Percentiles rank a stretch among this genome's conserved stretches.
phyloP scores from a whole-genome alignment of 805 yeast species.

The Lachancea fermentati region DNA sequence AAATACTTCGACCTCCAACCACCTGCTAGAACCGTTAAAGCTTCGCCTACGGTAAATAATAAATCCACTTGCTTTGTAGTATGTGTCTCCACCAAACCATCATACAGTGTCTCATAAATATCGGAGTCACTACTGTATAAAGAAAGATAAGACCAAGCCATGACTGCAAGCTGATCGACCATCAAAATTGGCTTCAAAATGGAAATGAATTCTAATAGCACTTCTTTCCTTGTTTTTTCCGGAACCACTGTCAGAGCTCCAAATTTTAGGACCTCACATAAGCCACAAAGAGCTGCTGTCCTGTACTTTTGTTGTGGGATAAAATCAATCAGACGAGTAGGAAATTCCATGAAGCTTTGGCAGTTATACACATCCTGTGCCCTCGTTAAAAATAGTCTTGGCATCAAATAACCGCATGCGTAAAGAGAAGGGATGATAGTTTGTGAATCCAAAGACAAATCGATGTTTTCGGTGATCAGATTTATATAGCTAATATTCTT shows the following conservation, averaged over 20 bases:
- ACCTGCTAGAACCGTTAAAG: constrained; percentile 59
- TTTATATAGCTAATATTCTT: background rate
- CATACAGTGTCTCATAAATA: constrained; percentile 35
- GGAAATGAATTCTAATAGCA: constrained; percentile 25
- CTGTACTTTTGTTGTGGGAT: background rate
- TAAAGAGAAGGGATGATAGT: background rate
- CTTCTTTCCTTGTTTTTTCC: constrained; percentile 15
- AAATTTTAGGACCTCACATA: constrained; percentile 36
- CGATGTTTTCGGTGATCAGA: background rate
- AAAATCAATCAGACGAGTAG: no score
- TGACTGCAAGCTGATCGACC: constrained; percentile 53
- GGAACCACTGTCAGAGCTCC: constrained; percentile 31
- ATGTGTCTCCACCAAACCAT: constrained; percentile 50
- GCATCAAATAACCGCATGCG: background rate
- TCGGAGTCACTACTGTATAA: constrained; percentile 34
- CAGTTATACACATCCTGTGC: no score
- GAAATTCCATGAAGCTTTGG: no score
- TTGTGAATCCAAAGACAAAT: background rate
- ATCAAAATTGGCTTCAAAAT: constrained; percentile 39
- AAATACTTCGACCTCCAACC: constrained; percentile 71
- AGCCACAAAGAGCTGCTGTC: constrained; percentile 3
- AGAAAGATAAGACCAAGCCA: constrained; percentile 52
- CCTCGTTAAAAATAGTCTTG: background rate
- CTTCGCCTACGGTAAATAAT: constrained; percentile 78
- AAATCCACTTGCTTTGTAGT: constrained; percentile 68